Evolutionary conservation across 2,329 filamentous ascomycete species (phyloP), one percentile per base, ranked within the genome.

Genomic region (Microdochium nivale): DNA sequence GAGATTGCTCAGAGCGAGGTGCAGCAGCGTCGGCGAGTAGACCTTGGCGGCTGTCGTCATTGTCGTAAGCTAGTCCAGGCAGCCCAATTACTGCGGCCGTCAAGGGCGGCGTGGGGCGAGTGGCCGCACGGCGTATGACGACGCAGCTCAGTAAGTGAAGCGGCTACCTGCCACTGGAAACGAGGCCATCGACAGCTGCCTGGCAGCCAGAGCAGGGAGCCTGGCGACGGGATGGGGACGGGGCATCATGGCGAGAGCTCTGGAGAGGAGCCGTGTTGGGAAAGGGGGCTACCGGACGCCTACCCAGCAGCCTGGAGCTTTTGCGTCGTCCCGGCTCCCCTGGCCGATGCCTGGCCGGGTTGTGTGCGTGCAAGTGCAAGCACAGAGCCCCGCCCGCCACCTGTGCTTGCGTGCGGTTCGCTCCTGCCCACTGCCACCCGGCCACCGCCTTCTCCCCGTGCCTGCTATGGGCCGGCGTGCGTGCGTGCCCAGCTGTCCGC

Each of bases 381-480:
- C n/a, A n/a, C n/a, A n/a, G n/a, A n/a, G n/a, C n/a, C 40, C 40
- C 19, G 40, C 14, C 14, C 16, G 16, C 14, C 19, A 8, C 40
- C 40, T 13, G 40, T 37, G 21, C 40, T 24, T 44, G 40, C 40
- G 16, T 44, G 40, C 40, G 16, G 40, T 23, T 24, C 40, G 40
- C 40, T 16, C 40, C 40, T 44, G 40, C 40, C 40, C 40, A n/a
- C n/a, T n/a, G n/a, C n/a, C n/a, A 19, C 40, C 40, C 40, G 40
- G 40, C 40, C 40, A 44, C 40, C 40, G 40, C 40, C 40, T 44
- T 44, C 40, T 44, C 40, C n/a, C n/a, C n/a, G n/a, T n/a, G n/a
- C n/a, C 40, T 44, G 40, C 40, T 21, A 44, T 23, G 40, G 40
- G 40, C 40, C 40, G 8, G 40, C 40, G 23, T 21, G 40, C 40